Percentiles rank a stretch among this genome's conserved stretches.
phyloP scores from a whole-genome alignment of 257 asterid species.

The Salvia hispanica region DNA sequence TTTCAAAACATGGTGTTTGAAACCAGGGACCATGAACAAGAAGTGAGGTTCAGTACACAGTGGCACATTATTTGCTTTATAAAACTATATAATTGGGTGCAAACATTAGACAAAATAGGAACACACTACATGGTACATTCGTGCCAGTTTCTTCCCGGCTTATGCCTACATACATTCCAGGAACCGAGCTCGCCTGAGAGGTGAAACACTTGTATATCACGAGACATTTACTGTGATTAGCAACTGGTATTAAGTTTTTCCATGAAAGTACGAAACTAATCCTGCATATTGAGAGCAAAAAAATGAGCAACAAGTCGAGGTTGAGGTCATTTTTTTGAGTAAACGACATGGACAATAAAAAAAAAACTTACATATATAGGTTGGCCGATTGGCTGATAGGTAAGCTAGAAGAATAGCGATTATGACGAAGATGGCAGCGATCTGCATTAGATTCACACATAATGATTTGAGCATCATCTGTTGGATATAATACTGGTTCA shows the following conservation, averaged over 20 bases:
- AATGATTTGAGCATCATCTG: constrained; percentile 23
- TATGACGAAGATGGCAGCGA: constrained; percentile 55
- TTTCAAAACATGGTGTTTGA: too few species aligned
- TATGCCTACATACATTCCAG: neutral
- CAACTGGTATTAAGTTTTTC: neutral
- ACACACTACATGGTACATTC: neutral
- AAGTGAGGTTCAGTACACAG: too few species aligned
- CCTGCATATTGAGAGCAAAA: constrained; percentile 31
- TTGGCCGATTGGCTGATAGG: constrained; percentile 44
- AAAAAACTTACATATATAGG: constrained; percentile 44
- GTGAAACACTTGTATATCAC: neutral
- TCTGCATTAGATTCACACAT: constrained; percentile 45
- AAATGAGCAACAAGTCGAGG: constrained; percentile 18
- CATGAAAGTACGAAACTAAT: neutral
- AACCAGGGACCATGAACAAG: too few species aligned
- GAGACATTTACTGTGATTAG: neutral
- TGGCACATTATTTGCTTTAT: neutral
- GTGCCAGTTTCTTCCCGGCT: constrained; percentile 9
- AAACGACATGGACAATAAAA: neutral
- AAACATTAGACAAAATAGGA: neutral
- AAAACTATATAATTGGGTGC: neutral
- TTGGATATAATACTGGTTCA: neutral
- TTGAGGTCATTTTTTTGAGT: neutral
- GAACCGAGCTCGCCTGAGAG: neutral
- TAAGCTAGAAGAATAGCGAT: constrained; percentile 58